Percentiles rank a stretch among this genome's conserved stretches.
phyloP scores from a whole-genome alignment of 805 yeast genomes.

The Metschnikowia dekortorum region DNA sequence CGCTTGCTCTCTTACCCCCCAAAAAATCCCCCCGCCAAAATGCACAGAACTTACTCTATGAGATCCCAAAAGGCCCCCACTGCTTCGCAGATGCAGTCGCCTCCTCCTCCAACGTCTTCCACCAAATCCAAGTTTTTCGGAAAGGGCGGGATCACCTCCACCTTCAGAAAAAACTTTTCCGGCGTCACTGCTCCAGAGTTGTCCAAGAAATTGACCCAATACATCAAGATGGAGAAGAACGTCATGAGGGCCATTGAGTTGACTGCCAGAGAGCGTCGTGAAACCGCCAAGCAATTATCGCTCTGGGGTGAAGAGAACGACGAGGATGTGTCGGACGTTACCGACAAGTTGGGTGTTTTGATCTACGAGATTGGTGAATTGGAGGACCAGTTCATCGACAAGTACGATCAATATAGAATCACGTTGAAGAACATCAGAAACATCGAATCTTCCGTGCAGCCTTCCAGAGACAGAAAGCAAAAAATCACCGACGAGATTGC shows the following conservation, averaged over 20 bases:
- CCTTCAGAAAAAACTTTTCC: constrained; percentile 78
- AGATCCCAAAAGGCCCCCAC: constrained; percentile 79
- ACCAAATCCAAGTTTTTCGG: constrained; percentile 75
- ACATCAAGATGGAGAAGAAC: constrained; percentile 94
- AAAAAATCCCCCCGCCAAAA: constrained; percentile 21
- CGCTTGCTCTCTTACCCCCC: neutral
- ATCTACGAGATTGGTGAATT: constrained; percentile 96
- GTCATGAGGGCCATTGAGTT: constrained; percentile 91
- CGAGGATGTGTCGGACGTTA: constrained; percentile 94
- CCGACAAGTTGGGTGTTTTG: constrained; percentile 94
- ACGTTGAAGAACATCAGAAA: constrained; percentile 92
- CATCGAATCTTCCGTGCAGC: constrained; percentile 97
- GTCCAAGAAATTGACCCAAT: constrained; percentile 83
- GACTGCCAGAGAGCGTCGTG: constrained; percentile 89
- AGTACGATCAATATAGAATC: constrained; percentile 96
- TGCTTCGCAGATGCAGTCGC: constrained; percentile 73
- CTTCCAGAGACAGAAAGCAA: constrained; percentile 96
- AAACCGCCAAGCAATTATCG: constrained; percentile 95
- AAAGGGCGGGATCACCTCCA: constrained; percentile 60
- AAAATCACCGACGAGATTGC: constrained; percentile 97
- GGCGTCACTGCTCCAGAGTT: constrained; percentile 94
- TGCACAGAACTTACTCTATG: constrained; percentile 84
- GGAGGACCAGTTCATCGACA: constrained; percentile 97
- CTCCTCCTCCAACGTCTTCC: constrained; percentile 77
- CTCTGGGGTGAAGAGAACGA: constrained; percentile 98